These are phyloP conservation scores for Rhodomyrtus tomentosa DNA, from an alignment of 345 rosid genomes.

Conservation along the genomic window DNA sequence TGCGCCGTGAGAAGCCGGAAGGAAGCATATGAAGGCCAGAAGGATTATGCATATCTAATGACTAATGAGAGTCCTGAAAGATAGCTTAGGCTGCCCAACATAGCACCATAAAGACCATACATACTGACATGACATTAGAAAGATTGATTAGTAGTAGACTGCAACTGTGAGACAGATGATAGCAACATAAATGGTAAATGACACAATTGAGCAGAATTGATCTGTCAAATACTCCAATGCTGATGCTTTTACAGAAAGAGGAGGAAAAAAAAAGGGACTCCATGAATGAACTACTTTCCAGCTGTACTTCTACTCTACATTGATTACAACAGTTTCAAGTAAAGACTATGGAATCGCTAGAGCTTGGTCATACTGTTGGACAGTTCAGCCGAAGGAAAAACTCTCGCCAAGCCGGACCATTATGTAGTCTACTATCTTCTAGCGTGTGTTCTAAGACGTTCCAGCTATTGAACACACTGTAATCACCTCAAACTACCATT, in stretches of 20 bases:
- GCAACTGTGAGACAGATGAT: not conserved
- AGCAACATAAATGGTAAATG: not conserved
- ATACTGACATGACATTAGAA: not conserved
- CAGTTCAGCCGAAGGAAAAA: not conserved
- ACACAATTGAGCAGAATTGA: not conserved
- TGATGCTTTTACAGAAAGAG: not conserved
- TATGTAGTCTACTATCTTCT: not conserved
- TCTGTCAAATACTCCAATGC: not conserved
- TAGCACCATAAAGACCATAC: not conserved
- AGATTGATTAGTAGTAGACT: not conserved
- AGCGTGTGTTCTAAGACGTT: not conserved
- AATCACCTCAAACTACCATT: slow-evolving; percentile 64
- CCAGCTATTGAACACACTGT: not conserved
- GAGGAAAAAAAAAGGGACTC: not conserved
- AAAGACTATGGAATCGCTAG: not conserved
- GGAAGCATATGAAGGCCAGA: not conserved
- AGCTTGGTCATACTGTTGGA: not conserved
- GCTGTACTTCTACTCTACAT: not conserved
- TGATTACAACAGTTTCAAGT: not conserved
- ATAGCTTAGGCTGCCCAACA: not conserved
- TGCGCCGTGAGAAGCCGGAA: not conserved
- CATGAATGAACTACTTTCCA: not conserved
- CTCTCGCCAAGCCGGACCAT: not conserved
- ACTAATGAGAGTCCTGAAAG: not conserved
- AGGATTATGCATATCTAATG: not conserved